Conservation (phyloP, 192 early-diverging fungal species). For the Borealophlyctis nickersoniae region DNA sequence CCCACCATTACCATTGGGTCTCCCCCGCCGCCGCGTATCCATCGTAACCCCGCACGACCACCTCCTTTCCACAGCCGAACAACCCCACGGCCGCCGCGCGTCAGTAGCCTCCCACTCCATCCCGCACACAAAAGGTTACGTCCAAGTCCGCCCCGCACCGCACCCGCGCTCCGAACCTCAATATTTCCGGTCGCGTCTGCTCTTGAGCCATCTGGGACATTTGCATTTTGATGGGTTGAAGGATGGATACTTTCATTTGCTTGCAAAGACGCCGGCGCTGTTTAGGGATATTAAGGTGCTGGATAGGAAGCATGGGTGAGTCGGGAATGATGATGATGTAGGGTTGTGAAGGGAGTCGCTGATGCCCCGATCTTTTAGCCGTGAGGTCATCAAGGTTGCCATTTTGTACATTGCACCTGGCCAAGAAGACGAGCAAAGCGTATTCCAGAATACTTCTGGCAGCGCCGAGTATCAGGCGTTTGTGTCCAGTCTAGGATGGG, state of each 20-base stretch:
- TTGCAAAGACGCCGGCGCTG: conserved; percentile 64
- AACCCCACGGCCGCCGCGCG: background rate
- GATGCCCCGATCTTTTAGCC: conserved; percentile 30
- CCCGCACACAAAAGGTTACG: conserved; percentile 8
- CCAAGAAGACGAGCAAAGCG: conserved; percentile 84
- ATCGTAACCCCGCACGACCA: background rate
- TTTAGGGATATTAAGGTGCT: conserved; percentile 72
- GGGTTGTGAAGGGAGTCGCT: background rate
- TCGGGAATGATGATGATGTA: background rate
- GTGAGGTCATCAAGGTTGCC: conserved; percentile 87
- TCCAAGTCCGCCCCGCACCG: conserved; percentile 13
- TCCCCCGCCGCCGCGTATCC: too few relatives aligned
- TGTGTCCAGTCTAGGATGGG: conserved; percentile 89
- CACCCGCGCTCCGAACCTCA: conserved; percentile 19
- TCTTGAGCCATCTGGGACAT: conserved; percentile 74
- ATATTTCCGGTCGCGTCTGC: conserved; percentile 64
- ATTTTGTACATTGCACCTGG: conserved; percentile 87
- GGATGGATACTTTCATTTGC: conserved; percentile 61
- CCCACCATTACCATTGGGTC: too few relatives aligned
- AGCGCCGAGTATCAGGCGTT: conserved; percentile 80
- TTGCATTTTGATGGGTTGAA: conserved; percentile 73
- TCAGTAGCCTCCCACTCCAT: background rate
- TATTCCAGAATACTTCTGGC: conserved; percentile 72
- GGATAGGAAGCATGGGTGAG: conserved; percentile 75
- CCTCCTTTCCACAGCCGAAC: too few relatives aligned